These are phyloP conservation scores for Zychaea mexicana DNA, from an alignment of 371 early-diverging fungal species.

Conservation along the genomic window DNA sequence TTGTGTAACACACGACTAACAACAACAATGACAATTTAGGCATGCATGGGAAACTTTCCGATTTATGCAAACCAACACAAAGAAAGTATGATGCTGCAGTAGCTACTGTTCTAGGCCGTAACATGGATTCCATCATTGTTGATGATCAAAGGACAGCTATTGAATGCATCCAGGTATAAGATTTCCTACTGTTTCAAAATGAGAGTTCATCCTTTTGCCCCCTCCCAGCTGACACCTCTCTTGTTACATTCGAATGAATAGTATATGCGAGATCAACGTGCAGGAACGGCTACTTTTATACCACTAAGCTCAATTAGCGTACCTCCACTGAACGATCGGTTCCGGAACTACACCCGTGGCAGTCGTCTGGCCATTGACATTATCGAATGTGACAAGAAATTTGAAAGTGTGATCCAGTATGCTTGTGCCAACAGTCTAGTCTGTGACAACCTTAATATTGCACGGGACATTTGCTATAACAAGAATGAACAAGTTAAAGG, in stretches of 20 bases:
- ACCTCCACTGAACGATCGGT: constrained; percentile 79
- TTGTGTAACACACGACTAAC: too few relatives aligned
- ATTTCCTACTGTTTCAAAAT: background rate
- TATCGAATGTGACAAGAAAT: constrained; percentile 78
- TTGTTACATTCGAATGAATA: too few relatives aligned
- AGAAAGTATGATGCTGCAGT: constrained; percentile 91
- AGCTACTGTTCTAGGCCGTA: constrained; percentile 74
- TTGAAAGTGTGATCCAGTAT: constrained; percentile 83
- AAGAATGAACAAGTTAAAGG: constrained; percentile 82
- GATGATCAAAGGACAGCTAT: constrained; percentile 79
- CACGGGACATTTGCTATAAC: constrained; percentile 86
- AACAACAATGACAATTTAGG: constrained; percentile 34
- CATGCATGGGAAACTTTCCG: constrained; percentile 91
- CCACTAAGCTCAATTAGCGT: constrained; percentile 84
- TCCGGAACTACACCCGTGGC: constrained; percentile 74
- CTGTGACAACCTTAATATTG: constrained; percentile 85
- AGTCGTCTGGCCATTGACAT: constrained; percentile 89
- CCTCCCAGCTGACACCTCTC: too few relatives aligned
- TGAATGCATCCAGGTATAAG: constrained; percentile 71
- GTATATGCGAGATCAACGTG: constrained; percentile 93
- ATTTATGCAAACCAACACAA: constrained; percentile 93
- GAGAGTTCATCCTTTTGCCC: background rate
- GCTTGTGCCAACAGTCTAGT: constrained; percentile 89
- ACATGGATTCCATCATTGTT: constrained; percentile 83
- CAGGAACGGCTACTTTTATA: constrained; percentile 93